Percentiles rank a stretch among this genome's conserved stretches.
Conservation (phyloP, 225 moss, liverwort and hornwort species). For the Takakia lepidozioides region DNA sequence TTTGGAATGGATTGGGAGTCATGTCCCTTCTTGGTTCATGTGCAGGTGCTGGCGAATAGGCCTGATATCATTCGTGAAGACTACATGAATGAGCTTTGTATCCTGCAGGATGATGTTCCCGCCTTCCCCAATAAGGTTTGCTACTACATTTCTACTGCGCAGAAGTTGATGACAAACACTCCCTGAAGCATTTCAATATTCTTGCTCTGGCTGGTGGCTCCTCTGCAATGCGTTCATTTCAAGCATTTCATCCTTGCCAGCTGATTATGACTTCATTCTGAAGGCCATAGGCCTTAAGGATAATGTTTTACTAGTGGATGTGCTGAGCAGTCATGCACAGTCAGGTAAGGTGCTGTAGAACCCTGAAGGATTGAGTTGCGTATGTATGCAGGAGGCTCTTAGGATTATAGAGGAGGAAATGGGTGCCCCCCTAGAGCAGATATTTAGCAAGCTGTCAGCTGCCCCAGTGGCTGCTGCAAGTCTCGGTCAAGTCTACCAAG, state of each 20-base stretch:
- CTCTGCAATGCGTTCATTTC: no score
- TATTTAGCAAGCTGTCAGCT: constrained; percentile 75
- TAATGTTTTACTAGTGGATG: no score
- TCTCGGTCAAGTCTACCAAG: constrained; percentile 94
- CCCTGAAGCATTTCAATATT: no score
- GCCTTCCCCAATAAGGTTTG: constrained; percentile 68
- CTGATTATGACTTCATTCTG: no score
- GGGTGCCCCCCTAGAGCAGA: constrained; percentile 74
- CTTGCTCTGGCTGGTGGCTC: no score
- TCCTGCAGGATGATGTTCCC: constrained; percentile 91
- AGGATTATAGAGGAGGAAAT: constrained; percentile 82
- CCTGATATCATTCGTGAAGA: constrained; percentile 98
- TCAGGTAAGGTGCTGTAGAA: background rate
- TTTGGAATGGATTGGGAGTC: no score
- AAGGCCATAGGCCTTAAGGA: no score
- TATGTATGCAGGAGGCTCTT: constrained; percentile 56
- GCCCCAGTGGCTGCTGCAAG: constrained; percentile 91
- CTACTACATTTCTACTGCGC: background rate
- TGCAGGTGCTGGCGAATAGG: constrained; percentile 91
- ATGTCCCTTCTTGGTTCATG: no score
- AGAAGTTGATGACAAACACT: no score
- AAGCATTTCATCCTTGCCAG: no score
- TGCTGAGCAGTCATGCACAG: background rate
- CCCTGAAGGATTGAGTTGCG: background rate
- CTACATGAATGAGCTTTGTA: constrained; percentile 96